Evolutionary conservation across 192 early-diverging fungal species (phyloP), one percentile per base, ranked within the genome.

Genomic region (Coemansia brasiliensis): DNA sequence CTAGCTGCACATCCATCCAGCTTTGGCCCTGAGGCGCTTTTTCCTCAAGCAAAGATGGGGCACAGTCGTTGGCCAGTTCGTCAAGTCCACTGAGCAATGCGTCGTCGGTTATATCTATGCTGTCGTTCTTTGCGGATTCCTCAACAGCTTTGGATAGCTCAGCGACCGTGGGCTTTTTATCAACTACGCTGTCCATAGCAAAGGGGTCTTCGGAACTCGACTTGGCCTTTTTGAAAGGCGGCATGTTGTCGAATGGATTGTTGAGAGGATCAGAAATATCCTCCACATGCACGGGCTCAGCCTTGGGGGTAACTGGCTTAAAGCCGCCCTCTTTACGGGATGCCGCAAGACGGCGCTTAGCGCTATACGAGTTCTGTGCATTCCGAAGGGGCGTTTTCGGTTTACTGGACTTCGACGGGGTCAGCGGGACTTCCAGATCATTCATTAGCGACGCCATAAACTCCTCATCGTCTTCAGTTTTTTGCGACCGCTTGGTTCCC

Each of bases 1-100:
- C 57, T 39, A 56, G 54, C 48, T 71, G 74, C 57, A 78, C 74
- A 11, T 65, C 68, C 57, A 61, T 62, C 74, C 74, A 78, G 74
- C 52, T 65, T 46, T 66, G 46, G n/a, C 74, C 74, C 41, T 63
- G 67, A 8, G 63, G 24, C 15, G 48, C 5, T 5, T 21, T 39
- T 12, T 66, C 57, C 1, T 45, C 52, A 42, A 71, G 71, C 27
- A 78, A 61, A 21, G 25, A 16, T 6, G 42, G 43, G 2, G 39
- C 25, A 8, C 29, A 43, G 10, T 45, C 38, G 40, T 27, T 45
- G 4, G 52, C 46, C 1, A 63, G 51, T 22, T 27, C 22, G 3
- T 67, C 67, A n/a, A 77, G 55, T 11, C 59, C 68, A 24, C 59
- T 65, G 3, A 75, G 54, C 57, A 71, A 15, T 39, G 48, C 50